A percentile compares a stretch with the other conserved stretches of the same genome.
Conservation (phyloP, 768 basidiomycete species). For the Roridomyces roridus region DNA sequence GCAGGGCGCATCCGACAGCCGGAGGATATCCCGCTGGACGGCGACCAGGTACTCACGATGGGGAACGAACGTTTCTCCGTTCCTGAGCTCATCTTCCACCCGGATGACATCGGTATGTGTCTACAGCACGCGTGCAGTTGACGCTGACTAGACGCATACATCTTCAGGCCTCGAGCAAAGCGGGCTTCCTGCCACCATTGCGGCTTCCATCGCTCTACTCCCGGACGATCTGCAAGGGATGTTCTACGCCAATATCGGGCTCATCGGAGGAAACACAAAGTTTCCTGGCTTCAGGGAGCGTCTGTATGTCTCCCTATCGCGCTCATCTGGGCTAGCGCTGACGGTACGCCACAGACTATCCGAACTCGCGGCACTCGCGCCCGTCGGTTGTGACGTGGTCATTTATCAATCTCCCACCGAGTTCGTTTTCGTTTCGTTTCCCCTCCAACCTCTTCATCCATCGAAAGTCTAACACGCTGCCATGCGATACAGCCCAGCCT, state of each 20-base stretch:
- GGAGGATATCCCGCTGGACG: constrained; percentile 58
- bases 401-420: constrained; percentile 70
- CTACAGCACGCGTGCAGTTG: constrained; percentile 17
- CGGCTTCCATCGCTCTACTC: constrained; percentile 74
- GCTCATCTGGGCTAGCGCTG: constrained; percentile 14
- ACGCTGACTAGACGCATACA: too few relatives aligned
- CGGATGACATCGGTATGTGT: constrained; percentile 83
- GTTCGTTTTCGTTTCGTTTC: constrained; percentile 73
- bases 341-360: constrained; percentile 51
- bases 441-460: neutral
- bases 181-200: constrained; percentile 79
- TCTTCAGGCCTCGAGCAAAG: constrained; percentile 75
- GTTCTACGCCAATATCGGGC: constrained; percentile 94
- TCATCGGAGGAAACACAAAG: constrained; percentile 84
- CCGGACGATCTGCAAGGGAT: constrained; percentile 86
- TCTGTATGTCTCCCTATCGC: constrained; percentile 66
- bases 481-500: constrained; percentile 57
- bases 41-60: constrained; percentile 80
- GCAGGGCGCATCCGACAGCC: constrained; percentile 60
- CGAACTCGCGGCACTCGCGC: constrained; percentile 83
- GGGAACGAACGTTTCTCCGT: constrained; percentile 91
- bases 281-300: constrained; percentile 77
- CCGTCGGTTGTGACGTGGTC: constrained; percentile 77
- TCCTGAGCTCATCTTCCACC: constrained; percentile 92
- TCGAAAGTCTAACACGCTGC: constrained; percentile 24